These are phyloP conservation scores for Persicaria maculosa DNA, from an alignment of 148 eudicot species.

Conservation along the genomic window DNA sequence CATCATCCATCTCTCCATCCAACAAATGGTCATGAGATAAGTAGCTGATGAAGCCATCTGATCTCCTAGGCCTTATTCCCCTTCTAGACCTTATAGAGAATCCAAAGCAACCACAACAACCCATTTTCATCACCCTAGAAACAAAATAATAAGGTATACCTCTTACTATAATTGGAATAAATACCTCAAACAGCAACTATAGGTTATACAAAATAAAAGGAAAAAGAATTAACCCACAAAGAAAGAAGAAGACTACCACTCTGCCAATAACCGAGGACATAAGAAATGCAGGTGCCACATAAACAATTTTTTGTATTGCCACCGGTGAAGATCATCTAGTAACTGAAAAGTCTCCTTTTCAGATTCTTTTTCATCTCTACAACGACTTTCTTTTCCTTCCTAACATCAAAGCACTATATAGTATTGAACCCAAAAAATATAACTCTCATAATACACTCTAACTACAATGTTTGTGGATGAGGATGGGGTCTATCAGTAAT, in stretches of 20 bases:
- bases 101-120: slow-evolving; percentile 94
- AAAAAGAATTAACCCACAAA: not conserved
- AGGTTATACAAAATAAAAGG: not conserved
- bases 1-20: slow-evolving; percentile 23
- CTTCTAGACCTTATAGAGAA: slow-evolving; percentile 47
- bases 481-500: no score
- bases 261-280: no score
- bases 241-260: slow-evolving; percentile 8
- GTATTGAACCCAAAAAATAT: no score
- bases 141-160: slow-evolving; percentile 9
- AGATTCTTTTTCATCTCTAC: no score
- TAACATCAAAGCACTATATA: no score
- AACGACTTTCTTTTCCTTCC: no score
- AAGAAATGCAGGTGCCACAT: no score
- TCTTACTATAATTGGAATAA: slow-evolving; percentile 18
- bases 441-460: no score
- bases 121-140: slow-evolving; percentile 56
- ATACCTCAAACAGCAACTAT: slow-evolving; percentile 9
- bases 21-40: slow-evolving; percentile 48
- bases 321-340: no score
- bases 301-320: no score
- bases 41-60: slow-evolving; percentile 21
- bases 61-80: slow-evolving; percentile 22
- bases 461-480: no score
- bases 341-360: no score